Conservation (phyloP, 2,329 filamentous ascomycete species). For the Trichoderma asperellum region DNA sequence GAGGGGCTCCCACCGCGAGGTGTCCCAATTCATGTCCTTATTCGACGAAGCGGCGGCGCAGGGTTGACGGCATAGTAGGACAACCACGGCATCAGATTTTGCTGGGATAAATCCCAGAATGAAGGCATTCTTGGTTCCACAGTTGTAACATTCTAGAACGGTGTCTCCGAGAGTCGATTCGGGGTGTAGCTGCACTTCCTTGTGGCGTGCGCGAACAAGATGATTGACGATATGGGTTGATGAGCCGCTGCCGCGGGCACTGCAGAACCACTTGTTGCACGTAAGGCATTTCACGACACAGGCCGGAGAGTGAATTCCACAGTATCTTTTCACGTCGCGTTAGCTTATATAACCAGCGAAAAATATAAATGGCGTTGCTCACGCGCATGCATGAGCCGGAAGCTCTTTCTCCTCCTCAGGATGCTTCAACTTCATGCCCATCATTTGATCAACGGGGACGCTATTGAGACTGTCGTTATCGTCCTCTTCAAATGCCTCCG, state of each 20-base stretch:
- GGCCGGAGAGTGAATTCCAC: slow-evolving; percentile 93
- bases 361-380: slow-evolving; percentile 50
- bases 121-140: slow-evolving; percentile 98
- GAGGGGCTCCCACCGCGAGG: slow-evolving; percentile 93
- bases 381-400: slow-evolving; percentile 94
- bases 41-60: slow-evolving; percentile 93
- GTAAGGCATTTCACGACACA: slow-evolving; percentile 95
- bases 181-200: slow-evolving; percentile 96
- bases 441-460: slow-evolving; percentile 75
- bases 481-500: slow-evolving; percentile 81
- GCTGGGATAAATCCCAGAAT: slow-evolving; percentile 96
- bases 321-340: slow-evolving; percentile 67
- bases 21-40: slow-evolving; percentile 99
- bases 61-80: slow-evolving; percentile 92
- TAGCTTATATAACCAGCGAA: slow-evolving; percentile 32
- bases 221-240: slow-evolving; percentile 99
- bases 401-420: slow-evolving; percentile 85
- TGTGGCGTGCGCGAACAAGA: slow-evolving; percentile 93
- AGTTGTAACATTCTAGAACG: slow-evolving; percentile 97
- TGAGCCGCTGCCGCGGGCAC: slow-evolving; percentile 91
- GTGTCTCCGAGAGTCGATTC: slow-evolving; percentile 93
- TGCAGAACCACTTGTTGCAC: slow-evolving; percentile 99
- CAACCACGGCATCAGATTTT: slow-evolving; percentile 97
- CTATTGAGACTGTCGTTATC: slow-evolving; percentile 78
- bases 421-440: slow-evolving; percentile 61